These are phyloP conservation scores for Vitellaria paradoxa DNA, from an alignment of 179 eudicot genomes.

Conservation along the genomic window DNA sequence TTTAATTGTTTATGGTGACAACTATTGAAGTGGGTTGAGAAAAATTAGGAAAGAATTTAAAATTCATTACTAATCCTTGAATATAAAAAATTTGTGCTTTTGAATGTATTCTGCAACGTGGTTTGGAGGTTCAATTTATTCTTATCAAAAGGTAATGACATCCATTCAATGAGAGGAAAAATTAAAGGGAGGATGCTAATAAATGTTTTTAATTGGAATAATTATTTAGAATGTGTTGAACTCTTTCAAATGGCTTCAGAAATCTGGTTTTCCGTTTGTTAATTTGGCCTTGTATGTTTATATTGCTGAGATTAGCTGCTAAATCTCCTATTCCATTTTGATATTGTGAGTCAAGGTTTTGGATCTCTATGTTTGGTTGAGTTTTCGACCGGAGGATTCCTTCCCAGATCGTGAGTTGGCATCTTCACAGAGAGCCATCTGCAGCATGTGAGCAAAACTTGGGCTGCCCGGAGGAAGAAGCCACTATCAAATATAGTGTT, in stretches of 20 bases:
- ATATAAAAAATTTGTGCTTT: neutral
- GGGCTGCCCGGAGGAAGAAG: no score
- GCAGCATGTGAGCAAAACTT: constrained; percentile 65
- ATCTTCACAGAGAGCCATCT: constrained; percentile 80
- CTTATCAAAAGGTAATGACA: no score
- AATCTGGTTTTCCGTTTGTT: no score
- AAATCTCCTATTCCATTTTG: neutral
- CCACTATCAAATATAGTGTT: no score
- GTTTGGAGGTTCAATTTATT: neutral
- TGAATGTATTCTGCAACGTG: neutral
- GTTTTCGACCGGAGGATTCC: constrained; percentile 77
- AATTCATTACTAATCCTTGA: neutral
- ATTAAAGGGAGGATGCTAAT: no score
- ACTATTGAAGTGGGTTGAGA: neutral
- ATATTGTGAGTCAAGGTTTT: constrained; percentile 52
- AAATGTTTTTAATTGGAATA: no score
- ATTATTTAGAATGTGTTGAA: no score
- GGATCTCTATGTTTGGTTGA: constrained; percentile 96
- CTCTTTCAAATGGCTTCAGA: no score
- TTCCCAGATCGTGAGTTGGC: constrained; percentile 94
- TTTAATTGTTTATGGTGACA: neutral
- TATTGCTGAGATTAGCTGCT: neutral
- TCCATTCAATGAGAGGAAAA: no score
- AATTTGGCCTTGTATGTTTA: neutral
- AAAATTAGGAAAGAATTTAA: neutral